phyloP scores from a whole-genome alignment of 148 eudicot genomes.

The Vaccinium myrtillus region DNA sequence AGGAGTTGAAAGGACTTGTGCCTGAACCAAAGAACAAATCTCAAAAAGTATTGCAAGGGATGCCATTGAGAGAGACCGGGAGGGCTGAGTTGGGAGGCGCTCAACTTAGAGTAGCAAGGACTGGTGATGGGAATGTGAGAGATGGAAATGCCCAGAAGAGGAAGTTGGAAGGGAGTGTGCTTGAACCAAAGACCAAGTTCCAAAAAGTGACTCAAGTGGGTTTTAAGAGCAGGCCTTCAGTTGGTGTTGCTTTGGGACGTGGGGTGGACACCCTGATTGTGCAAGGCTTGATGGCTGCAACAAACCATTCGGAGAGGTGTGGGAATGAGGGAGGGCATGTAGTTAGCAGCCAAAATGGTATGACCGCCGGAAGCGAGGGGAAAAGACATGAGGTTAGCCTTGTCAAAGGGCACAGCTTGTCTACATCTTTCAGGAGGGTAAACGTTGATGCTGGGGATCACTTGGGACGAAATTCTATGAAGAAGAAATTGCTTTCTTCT shows the following conservation, averaged over 20 bases:
- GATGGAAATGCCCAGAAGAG: conserved; percentile 15
- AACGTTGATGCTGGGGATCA: neutral
- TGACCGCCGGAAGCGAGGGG: conserved; percentile 25
- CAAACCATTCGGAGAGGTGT: conserved; percentile 33
- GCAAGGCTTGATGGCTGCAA: conserved; percentile 49
- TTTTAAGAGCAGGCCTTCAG: too few species aligned
- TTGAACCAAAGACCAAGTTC: too few species aligned
- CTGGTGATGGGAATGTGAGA: neutral
- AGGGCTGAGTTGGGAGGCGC: neutral
- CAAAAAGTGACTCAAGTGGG: too few species aligned
- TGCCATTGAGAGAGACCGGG: too few species aligned
- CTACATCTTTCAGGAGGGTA: conserved; percentile 20
- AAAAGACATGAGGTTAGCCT: conserved; percentile 14
- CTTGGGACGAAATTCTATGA: conserved; percentile 7
- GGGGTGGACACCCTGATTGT: conserved; percentile 31
- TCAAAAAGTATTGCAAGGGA: neutral
- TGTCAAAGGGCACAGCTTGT: conserved; percentile 19
- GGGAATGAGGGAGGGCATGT: conserved; percentile 13
- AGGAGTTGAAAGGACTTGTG: conserved; percentile 9
- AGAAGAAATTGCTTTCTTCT: conserved; percentile 17
- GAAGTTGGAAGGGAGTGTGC: neutral
- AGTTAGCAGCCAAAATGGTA: conserved; percentile 9
- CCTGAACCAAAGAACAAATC: neutral
- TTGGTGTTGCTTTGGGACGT: conserved; percentile 13
- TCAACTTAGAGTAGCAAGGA: neutral